phyloP scores from a whole-genome alignment of 257 asterid genomes.

The Leonotis leonurus region DNA sequence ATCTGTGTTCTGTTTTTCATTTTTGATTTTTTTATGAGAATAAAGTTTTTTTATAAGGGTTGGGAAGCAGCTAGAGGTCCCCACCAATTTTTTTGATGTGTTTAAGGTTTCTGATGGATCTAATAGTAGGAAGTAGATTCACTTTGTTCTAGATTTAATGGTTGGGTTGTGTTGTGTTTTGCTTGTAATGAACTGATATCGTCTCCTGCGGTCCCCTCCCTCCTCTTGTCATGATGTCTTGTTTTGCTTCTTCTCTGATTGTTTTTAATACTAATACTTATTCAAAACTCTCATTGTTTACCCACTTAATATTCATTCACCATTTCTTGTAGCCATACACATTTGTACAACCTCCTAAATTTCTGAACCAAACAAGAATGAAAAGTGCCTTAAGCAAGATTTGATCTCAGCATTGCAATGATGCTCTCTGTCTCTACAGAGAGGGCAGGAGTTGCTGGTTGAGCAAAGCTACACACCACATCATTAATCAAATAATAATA shows the following conservation, averaged over 20 bases:
- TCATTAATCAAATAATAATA: too few species aligned
- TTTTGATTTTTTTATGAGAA: neutral
- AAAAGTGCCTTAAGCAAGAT: constrained; percentile 14
- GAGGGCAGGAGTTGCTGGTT: constrained; percentile 90
- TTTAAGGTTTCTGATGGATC: constrained; percentile 20
- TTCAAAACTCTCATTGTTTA: neutral
- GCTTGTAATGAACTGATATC: too few species aligned
- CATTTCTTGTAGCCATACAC: neutral
- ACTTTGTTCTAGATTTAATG: constrained; percentile 6
- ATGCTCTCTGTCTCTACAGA: constrained; percentile 78
- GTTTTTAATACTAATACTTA: neutral
- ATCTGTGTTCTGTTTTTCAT: neutral
- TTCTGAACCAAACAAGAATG: constrained; percentile 10
- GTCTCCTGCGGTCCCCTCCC: constrained; percentile 34
- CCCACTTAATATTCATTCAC: neutral
- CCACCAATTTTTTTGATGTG: constrained; percentile 15
- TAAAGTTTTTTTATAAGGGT: neutral
- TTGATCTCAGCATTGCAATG: constrained; percentile 95
- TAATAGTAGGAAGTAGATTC: neutral
- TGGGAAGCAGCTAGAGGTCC: constrained; percentile 7
- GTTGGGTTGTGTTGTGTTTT: neutral
- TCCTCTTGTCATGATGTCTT: too few species aligned
- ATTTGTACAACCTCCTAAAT: constrained; percentile 27
- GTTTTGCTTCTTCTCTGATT: too few species aligned
- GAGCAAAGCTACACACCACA: constrained; percentile 95